Evolutionary conservation across 2,329 filamentous ascomycete species (phyloP).

Genomic region (Ceratocystis cacaofunesta): DNA sequence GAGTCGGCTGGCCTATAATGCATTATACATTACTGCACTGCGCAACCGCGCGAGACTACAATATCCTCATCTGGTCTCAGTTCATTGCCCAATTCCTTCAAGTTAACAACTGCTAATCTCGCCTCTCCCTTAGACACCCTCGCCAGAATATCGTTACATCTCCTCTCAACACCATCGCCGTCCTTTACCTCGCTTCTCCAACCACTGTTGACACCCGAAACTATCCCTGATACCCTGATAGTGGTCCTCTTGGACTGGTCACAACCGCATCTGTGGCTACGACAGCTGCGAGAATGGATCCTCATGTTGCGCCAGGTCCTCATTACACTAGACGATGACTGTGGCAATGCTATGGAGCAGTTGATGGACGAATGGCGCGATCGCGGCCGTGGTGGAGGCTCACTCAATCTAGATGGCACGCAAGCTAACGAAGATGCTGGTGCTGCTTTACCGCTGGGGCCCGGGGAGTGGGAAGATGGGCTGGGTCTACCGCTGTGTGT

Average conservation of each 20-base stretch:
- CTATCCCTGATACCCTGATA: conserved; percentile 73
- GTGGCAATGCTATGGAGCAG: conserved; percentile 74
- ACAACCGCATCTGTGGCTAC: conserved; percentile 82
- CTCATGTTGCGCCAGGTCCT: conserved; percentile 66
- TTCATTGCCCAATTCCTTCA: not conserved
- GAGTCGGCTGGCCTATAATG: conserved; percentile 19
- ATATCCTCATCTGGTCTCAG: too few species aligned
- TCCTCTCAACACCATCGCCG: conserved; percentile 70
- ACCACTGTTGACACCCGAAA: conserved; percentile 69
- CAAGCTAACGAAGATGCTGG: conserved; percentile 49
- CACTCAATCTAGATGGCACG: conserved; percentile 48
- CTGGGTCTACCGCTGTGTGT: conserved; percentile 78
- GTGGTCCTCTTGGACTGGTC: conserved; percentile 93
- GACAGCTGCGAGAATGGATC: conserved; percentile 80
- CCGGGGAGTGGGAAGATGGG: conserved; percentile 85
- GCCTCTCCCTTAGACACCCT: conserved; percentile 50
- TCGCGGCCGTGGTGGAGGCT: conserved; percentile 49
- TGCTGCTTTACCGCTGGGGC: conserved; percentile 61
- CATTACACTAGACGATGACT: conserved; percentile 56
- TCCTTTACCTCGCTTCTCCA: conserved; percentile 71
- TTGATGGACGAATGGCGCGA: conserved; percentile 69
- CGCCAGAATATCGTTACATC: conserved; percentile 76
- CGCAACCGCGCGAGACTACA: too few species aligned
- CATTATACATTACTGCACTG: too few species aligned
- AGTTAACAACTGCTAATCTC: not conserved